phyloP scores from a whole-genome alignment of 306 rosid genomes.

The Trifolium subterraneum region DNA sequence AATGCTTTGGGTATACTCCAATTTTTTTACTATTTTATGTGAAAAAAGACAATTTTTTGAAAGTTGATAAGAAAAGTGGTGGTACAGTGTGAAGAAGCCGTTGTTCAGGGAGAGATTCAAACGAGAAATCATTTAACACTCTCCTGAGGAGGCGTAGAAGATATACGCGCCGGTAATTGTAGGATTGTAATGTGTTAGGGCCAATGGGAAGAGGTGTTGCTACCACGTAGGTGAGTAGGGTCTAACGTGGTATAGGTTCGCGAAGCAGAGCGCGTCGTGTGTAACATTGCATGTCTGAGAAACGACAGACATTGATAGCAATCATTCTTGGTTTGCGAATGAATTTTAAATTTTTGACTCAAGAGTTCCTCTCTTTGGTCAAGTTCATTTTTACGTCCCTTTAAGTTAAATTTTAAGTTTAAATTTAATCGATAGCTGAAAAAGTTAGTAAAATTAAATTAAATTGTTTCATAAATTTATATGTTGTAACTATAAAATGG shows the following conservation, averaged over 20 bases:
- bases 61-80: slow-evolving; percentile 41
- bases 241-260: background rate
- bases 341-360: too few species aligned
- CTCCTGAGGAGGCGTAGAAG: background rate
- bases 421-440: too few species aligned
- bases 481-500: too few species aligned
- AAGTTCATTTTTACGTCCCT: too few species aligned
- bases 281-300: slow-evolving; percentile 26
- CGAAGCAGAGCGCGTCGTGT: slow-evolving; percentile 28
- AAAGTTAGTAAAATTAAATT: too few species aligned
- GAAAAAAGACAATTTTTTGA: slow-evolving; percentile 52
- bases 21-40: slow-evolving; percentile 32
- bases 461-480: too few species aligned
- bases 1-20: slow-evolving; percentile 40
- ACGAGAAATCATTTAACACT: background rate
- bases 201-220: slow-evolving; percentile 14
- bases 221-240: background rate
- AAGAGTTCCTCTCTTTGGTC: too few species aligned
- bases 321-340: too few species aligned
- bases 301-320: slow-evolving; percentile 31
- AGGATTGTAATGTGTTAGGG: background rate
- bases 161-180: slow-evolving; percentile 14
- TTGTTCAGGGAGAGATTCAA: slow-evolving; percentile 44
- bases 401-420: too few species aligned
- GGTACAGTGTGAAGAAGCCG: slow-evolving; percentile 52